Evolutionary conservation across 202 grass and related monocot genomes (phyloP), one percentile per base, ranked within the genome.

Genomic region (Panicum hallii): DNA sequence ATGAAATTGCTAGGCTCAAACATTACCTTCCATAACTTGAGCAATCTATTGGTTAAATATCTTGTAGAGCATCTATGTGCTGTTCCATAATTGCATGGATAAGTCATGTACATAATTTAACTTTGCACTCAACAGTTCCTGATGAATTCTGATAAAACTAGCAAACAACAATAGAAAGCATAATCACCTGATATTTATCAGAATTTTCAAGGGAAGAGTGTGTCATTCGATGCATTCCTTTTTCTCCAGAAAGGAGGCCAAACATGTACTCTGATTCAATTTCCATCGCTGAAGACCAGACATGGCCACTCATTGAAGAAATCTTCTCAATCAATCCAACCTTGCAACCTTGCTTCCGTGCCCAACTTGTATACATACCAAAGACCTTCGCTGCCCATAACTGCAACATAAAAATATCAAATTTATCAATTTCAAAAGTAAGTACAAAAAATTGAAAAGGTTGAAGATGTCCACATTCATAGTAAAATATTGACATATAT

Each of bases 261-360:
- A 92, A 99, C 78, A 95, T 94, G 57, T 92, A 99, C 84, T 92
- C 93, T 76, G 91, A 94, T 89, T 94, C 93, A 87, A 99, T 91
- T 47, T 99, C 91, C 82, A 99, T 58, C 17, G 89, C 82, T 84
- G 75, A 78, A 75, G 56, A 82, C 53, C 63, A 38, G 66, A 83
- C 71, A 82, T 78, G 81, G 87, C 82, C 82, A 87, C 78, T 84
- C 55, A 69, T 86, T 28, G 75, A 94, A n/a, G 52, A 13, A 64
- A 79, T 78, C 19, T 90, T 89, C 67, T 99, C 96, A 64, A 88
- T 63, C 32, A 99, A 71, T 55, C 91, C 91, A 87, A 85, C 70
- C 81, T 92, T 92, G 70, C 70, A 95, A 70, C 96, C 90, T 88
- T 95, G 86, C 40, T 93, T 89, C 75, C 40, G 70, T 79, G 93